Conservation (phyloP, 495 filamentous ascomycete species). For the Penicillium roqueforti region DNA sequence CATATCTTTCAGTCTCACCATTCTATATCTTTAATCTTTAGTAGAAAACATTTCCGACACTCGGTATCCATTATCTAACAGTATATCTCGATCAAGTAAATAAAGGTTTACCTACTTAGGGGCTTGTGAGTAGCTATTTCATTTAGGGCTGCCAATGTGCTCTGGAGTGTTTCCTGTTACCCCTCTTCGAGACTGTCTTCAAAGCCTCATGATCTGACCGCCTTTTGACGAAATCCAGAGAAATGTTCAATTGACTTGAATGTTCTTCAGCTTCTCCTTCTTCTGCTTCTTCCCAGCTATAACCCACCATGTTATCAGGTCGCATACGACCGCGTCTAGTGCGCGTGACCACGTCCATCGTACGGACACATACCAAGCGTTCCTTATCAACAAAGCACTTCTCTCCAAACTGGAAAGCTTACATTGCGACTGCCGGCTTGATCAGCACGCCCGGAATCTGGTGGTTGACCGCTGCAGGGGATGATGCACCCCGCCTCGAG, state of each 20-base stretch:
- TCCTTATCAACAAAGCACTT: slow-evolving; percentile 14
- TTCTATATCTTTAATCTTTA: too few species aligned
- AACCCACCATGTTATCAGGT: slow-evolving; percentile 2
- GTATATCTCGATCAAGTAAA: neutral
- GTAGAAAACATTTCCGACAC: neutral
- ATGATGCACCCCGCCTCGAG: slow-evolving; percentile 22
- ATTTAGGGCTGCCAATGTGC: neutral
- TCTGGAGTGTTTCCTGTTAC: neutral
- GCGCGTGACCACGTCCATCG: slow-evolving; percentile 11
- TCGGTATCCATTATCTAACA: neutral
- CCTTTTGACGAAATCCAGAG: neutral
- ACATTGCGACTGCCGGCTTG: slow-evolving; percentile 12
- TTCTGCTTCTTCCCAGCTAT: neutral
- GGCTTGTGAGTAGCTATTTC: neutral
- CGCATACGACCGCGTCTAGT: slow-evolving; percentile 12
- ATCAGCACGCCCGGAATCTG: slow-evolving; percentile 19
- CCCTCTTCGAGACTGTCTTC: neutral
- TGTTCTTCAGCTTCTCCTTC: neutral
- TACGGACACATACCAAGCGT: neutral
- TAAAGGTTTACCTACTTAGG: too few species aligned
- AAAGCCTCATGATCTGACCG: neutral
- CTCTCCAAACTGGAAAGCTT: slow-evolving; percentile 9
- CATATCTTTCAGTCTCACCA: too few species aligned
- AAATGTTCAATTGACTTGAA: neutral
- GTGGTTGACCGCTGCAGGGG: slow-evolving; percentile 19